Base-by-base conservation (phyloP, 306 rosid species). In the Prunus mira region DNA sequence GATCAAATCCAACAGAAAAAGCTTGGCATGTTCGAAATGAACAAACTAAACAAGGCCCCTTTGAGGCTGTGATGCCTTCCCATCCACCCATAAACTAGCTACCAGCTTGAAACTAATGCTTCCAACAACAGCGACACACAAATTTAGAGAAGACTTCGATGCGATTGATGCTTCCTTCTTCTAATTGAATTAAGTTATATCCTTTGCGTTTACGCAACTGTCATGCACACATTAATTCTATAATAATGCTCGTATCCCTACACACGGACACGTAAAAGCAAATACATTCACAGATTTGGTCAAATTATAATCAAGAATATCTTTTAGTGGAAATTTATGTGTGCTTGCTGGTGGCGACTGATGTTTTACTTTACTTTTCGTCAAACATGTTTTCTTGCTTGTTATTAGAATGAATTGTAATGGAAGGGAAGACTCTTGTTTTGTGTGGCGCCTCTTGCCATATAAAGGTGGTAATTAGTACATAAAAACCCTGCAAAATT, bases 11-110 rank as follows among this genome's bases (percentile, higher is more conserved):
- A 25, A 25, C 32, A 38, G 43, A 13, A 6, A 60, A 41, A 41
- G 57, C 15, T 81, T 77, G 82, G 38, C 67, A 74, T 73, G n/a
- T 67, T 65, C 45, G 63, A 73, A 78, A 78, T 14, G 28, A 43
- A 67, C 51, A 19, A 67, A n/a, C 19, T n/a, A 41, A 41, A 18
- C n/a, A 32, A 18, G 9, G 25, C 25, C 49, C 10, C 10, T 15
- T 32, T 19, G 27, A 56, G 25, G 9, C 9, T 2, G 9, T 20
- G 22, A 52, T 9, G 25, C 27, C 62, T 56, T 56, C n/a, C 2
- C 28, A 20, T 20, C 14, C 69, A 14, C 22, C 15, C 38, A 4
- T 32, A 65, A 6, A 47, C 51, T 6, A 38, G 2, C 43, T 38
- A 7, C 43, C 2, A 38, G 9, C 43, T 7, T 7, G 43, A 38